Evolutionary conservation across 1,284 basidiomycete genomes (phyloP), one percentile per base, ranked within the genome.

Genomic region (Irpex rosettiformis): DNA sequence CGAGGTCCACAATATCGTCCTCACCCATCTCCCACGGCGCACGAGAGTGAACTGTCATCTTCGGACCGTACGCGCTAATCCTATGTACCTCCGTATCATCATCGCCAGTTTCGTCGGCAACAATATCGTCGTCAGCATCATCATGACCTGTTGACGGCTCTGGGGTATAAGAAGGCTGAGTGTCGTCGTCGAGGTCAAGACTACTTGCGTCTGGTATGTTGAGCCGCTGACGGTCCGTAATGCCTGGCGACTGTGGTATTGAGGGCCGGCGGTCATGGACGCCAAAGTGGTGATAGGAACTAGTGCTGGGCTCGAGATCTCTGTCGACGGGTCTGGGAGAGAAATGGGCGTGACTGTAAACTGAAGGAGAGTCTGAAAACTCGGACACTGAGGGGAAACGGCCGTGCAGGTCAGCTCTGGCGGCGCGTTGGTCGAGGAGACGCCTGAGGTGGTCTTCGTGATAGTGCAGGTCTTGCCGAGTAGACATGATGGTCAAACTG

Each of bases 41-140:
- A 27, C 80, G 85, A 60, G 88, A 87, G 71, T 91, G 88, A 67
- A 91, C 84, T 52, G 85, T 83, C 80, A 92, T 88, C 70, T 84
- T 89, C 27, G 89, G 89, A 16, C 90, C 90, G 45, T 88, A 82
- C 56, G 86, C 74, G 66, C 86, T 90, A 72, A 89, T 81, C 57
- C 85, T 78, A 60, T 77, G 62, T 13, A 65, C 55, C 58, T 78
- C 72, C 56, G 71, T 64, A 33, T 79, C 76, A 22, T 75, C 69
- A n/a, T 75, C 75, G 40, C 70, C 70, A 29, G 67, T 61, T 27
- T 72, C 73, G 11, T 64, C 58, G 16, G 70, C 68, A 6, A 69
- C 65, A 33, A n/a, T n/a, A n/a, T n/a, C n/a, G n/a, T 67, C 67
- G 49, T 68, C 65, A 52, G 71, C 70, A 40, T 72, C 67, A 42